These are phyloP conservation scores for Noccaea caerulescens DNA, from an alignment of 345 rosid species.

Conservation along the genomic window DNA sequence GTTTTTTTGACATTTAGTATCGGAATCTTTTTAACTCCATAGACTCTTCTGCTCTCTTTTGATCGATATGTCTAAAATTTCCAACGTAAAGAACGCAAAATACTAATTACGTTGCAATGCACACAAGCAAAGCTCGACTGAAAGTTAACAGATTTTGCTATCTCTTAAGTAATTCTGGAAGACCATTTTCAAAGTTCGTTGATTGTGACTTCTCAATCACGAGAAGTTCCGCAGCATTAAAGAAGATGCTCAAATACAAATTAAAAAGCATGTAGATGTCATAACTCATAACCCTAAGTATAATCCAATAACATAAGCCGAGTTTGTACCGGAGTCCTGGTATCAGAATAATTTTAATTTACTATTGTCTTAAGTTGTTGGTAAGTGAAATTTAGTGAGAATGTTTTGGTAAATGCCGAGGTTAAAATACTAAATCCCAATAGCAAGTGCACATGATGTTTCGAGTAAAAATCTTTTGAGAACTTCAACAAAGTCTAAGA, in stretches of 20 bases:
- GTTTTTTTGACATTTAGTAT: not conserved
- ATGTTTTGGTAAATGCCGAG: not conserved
- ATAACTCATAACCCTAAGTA: too few species aligned
- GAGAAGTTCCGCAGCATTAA: too few species aligned
- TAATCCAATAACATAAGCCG: too few species aligned
- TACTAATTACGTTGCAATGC: too few species aligned
- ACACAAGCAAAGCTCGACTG: not conserved
- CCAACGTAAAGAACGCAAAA: not conserved
- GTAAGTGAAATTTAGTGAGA: not conserved
- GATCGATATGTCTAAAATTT: not conserved
- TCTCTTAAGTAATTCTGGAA: too few species aligned
- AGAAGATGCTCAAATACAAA: too few species aligned
- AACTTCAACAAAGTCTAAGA: constrained; percentile 1
- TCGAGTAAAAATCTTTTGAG: not conserved
- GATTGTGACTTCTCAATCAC: too few species aligned
- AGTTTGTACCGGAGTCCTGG: too few species aligned
- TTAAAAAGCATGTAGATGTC: too few species aligned
- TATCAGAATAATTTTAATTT: too few species aligned
- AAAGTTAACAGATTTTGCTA: not conserved
- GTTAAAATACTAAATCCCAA: not conserved
- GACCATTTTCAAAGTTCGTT: too few species aligned
- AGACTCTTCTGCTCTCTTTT: not conserved
- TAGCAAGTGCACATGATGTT: not conserved
- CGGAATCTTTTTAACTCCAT: not conserved
- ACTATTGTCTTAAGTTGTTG: not conserved